Conservation (phyloP, 2,329 filamentous ascomycete genomes). For the Fusarium coffeatum region DNA sequence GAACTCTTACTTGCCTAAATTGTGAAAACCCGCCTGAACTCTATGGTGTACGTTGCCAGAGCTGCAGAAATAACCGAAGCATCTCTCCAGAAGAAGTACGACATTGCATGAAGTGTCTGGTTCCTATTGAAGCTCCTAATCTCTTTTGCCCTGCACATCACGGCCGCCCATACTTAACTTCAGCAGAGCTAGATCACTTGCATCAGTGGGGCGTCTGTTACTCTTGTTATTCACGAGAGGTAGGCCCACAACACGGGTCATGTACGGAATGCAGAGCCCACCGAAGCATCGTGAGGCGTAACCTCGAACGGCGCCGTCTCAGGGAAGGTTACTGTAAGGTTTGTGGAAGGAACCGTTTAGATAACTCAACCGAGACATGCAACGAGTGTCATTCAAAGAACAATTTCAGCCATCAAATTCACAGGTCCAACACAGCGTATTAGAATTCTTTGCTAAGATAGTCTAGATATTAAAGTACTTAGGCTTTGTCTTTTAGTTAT, state of each 20-base stretch:
- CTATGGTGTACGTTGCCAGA: neutral
- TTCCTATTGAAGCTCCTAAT: neutral
- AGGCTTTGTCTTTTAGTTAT: too few species aligned
- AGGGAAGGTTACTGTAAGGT: neutral
- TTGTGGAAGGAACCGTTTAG: neutral
- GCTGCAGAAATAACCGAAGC: neutral
- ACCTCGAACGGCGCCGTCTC: too few species aligned
- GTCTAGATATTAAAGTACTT: too few species aligned
- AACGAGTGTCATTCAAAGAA: neutral
- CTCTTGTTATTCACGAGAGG: neutral
- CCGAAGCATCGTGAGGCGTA: too few species aligned
- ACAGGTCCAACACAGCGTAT: too few species aligned
- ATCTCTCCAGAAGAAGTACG: neutral
- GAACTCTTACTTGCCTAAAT: neutral
- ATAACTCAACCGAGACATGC: neutral
- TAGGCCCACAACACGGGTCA: too few species aligned
- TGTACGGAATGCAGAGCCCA: neutral
- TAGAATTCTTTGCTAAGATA: too few species aligned
- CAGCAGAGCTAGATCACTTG: too few species aligned
- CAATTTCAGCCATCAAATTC: too few species aligned
- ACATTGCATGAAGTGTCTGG: neutral
- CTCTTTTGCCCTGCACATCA: rapidly evolving
- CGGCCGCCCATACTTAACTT: too few species aligned
- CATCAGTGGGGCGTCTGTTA: neutral
- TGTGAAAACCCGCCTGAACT: neutral